phyloP scores from a whole-genome alignment of 306 rosid genomes.

The Rosa rugosa region DNA sequence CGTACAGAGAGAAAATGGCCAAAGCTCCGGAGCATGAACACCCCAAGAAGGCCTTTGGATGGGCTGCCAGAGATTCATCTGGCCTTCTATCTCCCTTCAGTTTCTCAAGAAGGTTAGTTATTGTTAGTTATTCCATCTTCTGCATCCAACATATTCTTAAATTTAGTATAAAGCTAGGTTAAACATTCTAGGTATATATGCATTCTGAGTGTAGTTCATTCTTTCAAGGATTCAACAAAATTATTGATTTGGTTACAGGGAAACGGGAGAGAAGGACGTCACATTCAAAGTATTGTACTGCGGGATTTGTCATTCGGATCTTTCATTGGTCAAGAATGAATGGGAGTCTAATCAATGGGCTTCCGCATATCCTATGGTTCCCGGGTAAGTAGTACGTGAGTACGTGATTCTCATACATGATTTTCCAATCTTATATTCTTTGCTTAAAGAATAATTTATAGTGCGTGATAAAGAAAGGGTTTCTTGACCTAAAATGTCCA shows the following conservation, averaged over 20 bases:
- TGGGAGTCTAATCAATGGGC: conserved; percentile 9
- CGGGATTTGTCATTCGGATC: conserved; percentile 35
- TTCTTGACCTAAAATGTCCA: too few relatives aligned
- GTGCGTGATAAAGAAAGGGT: too few relatives aligned
- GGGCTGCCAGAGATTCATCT: conserved; percentile 35
- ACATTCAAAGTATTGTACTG: conserved; percentile 22
- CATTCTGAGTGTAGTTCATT: neutral
- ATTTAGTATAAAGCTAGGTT: neutral
- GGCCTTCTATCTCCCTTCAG: conserved; percentile 29
- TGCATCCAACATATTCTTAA: neutral
- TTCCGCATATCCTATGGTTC: conserved; percentile 14
- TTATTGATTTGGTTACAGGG: conserved; percentile 18
- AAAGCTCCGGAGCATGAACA: conserved; percentile 14
- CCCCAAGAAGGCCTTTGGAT: conserved; percentile 25
- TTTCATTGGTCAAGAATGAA: conserved; percentile 14
- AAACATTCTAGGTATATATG: neutral
- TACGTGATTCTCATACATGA: neutral
- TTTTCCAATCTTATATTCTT: too few relatives aligned
- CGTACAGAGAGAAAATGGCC: neutral
- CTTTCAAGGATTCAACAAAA: neutral
- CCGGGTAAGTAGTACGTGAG: conserved; percentile 9
- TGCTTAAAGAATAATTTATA: too few relatives aligned
- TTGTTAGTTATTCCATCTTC: neutral
- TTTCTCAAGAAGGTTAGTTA: conserved; percentile 29
- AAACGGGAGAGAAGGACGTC: conserved; percentile 26